Base-by-base conservation (phyloP, 1,139 yeast species). In the Yamadazyma songkhlaensis region DNA sequence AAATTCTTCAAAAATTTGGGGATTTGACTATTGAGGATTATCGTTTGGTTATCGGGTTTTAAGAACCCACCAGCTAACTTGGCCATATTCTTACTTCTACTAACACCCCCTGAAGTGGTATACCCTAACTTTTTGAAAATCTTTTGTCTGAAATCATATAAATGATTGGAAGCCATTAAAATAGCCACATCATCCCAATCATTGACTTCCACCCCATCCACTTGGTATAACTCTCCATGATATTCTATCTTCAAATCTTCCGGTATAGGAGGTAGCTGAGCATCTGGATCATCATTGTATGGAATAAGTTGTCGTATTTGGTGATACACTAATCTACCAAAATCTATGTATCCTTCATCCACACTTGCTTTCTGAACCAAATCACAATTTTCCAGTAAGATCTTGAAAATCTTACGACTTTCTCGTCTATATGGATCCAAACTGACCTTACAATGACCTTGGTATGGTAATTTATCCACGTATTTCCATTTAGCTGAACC, bases 301-400 rank as follows among this genome's bases (percentile, higher is more conserved):
- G 32, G 32, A 9, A 28, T 6, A 17, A 22, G 13, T 48, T 29
- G 39, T 7, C 42, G 36, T 12, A 67, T 29, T 31, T 40, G 47
- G 9, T 47, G 43, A 46, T 59, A 59, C 2, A 70, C 59, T 3
- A 54, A 26, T 28, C 72, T 46, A 0, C 97, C 96, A 29, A 92
- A 59, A 59, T 92, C 97, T 47, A 92, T 51, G 55, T 84, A 92
- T 34, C 92, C 83, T 60, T 92, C 98, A 60, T 92, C 98, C 11
- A 90, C 94, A 60, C 97, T 89, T 0, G 97, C 97, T 62, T 90
- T 90, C 54, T 92, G 96, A 1, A 89, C 87, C 31, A 72, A 50
- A 47, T 80, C 87, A 55, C 88, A 82, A 35, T 62, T 58, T 6
- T 55, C 47, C 41, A 62, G 60, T 49, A 92, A 74, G 1, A 90